Conservation (phyloP, 768 basidiomycete genomes). For the Pisolithus marmoratus region DNA sequence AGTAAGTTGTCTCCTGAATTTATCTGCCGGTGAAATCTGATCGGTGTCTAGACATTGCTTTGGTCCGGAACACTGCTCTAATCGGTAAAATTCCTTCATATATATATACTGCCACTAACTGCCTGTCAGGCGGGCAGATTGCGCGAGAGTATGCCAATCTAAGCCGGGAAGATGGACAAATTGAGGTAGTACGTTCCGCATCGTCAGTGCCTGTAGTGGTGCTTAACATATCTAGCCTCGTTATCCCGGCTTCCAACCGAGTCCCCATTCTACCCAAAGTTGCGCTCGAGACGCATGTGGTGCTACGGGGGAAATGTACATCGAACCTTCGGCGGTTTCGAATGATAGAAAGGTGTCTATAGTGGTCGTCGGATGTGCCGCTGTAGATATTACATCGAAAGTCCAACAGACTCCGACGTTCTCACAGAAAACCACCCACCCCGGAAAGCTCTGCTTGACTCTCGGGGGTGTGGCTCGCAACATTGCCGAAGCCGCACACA, state of each 20-base stretch:
- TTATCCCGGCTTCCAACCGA: neutral
- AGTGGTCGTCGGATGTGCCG: slow-evolving; percentile 79
- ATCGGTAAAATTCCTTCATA: slow-evolving; percentile 50
- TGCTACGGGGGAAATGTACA: neutral
- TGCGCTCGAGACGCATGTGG: neutral
- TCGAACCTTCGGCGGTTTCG: neutral
- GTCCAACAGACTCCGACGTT: slow-evolving; percentile 29
- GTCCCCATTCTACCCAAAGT: neutral
- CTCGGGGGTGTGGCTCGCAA: slow-evolving; percentile 95
- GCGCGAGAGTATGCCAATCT: slow-evolving; percentile 70
- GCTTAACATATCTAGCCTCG: slow-evolving; percentile 8
- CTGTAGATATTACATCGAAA: slow-evolving; percentile 78
- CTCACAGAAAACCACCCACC: slow-evolving; percentile 66
- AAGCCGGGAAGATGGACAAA: slow-evolving; percentile 13
- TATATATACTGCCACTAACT: neutral
- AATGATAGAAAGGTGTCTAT: slow-evolving; percentile 38
- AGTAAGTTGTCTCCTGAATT: slow-evolving; percentile 39
- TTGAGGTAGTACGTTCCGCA: slow-evolving; percentile 7
- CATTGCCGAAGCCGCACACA: slow-evolving; percentile 84
- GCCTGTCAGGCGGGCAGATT: slow-evolving; percentile 60
- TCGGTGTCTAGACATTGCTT: slow-evolving; percentile 61
- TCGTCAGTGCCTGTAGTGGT: neutral
- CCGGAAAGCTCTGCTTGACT: slow-evolving; percentile 67
- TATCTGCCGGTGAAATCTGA: neutral
- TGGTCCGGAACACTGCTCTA: slow-evolving; percentile 83